Evolutionary conservation across 805 yeast genomes (phyloP).

Genomic region (Candida dendrica): DNA sequence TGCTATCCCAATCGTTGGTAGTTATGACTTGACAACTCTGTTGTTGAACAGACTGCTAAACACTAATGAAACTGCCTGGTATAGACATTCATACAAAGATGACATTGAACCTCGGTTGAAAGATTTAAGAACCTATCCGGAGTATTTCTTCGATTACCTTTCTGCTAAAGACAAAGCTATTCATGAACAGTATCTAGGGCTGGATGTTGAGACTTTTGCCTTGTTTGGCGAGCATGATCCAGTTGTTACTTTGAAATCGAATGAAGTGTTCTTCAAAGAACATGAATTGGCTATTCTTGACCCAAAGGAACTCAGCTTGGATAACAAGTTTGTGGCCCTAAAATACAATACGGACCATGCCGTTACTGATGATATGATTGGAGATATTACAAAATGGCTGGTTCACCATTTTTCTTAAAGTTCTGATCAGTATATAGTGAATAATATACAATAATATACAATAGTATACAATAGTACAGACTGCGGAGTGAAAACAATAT

Average conservation of each 20-base stretch:
- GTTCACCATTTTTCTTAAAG: background rate
- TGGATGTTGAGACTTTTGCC: slow-evolving; percentile 10
- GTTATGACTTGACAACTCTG: slow-evolving; percentile 13
- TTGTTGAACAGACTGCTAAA: slow-evolving; percentile 9
- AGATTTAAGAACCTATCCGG: slow-evolving; percentile 2
- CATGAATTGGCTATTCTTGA: background rate
- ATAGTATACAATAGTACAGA: too few species aligned
- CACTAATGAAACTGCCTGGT: background rate
- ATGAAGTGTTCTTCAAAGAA: slow-evolving; percentile 8
- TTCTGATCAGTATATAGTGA: too few species aligned
- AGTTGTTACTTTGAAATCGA: slow-evolving; percentile 7
- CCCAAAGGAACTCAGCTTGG: background rate
- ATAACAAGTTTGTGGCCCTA: slow-evolving; percentile 9
- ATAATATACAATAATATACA: too few species aligned
- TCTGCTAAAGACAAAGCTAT: slow-evolving; percentile 8
- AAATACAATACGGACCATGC: slow-evolving; percentile 11
- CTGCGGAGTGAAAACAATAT: too few species aligned
- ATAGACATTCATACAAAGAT: background rate
- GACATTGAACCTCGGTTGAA: background rate
- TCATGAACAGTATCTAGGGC: background rate
- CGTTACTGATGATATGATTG: slow-evolving; percentile 13
- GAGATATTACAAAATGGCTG: slow-evolving; percentile 13
- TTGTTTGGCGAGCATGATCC: slow-evolving; percentile 14
- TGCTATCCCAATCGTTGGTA: slow-evolving; percentile 16
- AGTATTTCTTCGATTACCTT: slow-evolving; percentile 5